Percentiles rank a stretch among this genome's conserved stretches.
Conservation (phyloP, 2,329 filamentous ascomycete species). For the Clarireedia hainanense region DNA sequence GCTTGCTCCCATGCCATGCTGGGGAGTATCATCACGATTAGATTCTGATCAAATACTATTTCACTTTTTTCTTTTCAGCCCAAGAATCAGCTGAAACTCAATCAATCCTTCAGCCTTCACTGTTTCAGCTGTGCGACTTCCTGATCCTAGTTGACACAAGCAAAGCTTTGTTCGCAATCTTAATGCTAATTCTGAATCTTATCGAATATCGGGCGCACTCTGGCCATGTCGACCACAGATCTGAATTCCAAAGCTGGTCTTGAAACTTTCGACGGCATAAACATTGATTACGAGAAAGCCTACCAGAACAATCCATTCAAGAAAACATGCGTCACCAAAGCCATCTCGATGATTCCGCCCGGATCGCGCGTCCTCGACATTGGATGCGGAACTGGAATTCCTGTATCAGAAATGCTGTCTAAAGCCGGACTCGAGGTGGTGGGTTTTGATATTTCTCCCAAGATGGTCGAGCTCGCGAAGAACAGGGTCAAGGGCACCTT, state of each 20-base stretch:
- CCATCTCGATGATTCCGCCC: neutral
- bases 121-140: neutral
- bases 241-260: constrained; percentile 17
- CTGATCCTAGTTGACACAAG: neutral
- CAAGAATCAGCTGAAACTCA: too few relatives aligned
- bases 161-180: too few relatives aligned
- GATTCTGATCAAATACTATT: too few relatives aligned
- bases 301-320: constrained; percentile 4
- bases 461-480: constrained; percentile 13
- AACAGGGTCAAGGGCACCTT: constrained; percentile 15
- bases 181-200: too few relatives aligned
- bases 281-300: constrained; percentile 9
- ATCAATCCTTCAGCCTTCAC: too few relatives aligned
- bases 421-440: constrained; percentile 15
- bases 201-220: neutral
- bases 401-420: constrained; percentile 23
- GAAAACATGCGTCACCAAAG: neutral
- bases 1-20: too few relatives aligned
- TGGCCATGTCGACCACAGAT: constrained; percentile 9
- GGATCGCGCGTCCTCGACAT: constrained; percentile 23
- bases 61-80: too few relatives aligned
- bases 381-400: constrained; percentile 30
- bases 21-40: too few relatives aligned
- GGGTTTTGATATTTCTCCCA: constrained; percentile 30
- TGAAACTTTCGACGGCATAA: constrained; percentile 11